Evolutionary conservation across 768 basidiomycete genomes (phyloP), one percentile per base, ranked within the genome.

Genomic region (Boletus speciosus): DNA sequence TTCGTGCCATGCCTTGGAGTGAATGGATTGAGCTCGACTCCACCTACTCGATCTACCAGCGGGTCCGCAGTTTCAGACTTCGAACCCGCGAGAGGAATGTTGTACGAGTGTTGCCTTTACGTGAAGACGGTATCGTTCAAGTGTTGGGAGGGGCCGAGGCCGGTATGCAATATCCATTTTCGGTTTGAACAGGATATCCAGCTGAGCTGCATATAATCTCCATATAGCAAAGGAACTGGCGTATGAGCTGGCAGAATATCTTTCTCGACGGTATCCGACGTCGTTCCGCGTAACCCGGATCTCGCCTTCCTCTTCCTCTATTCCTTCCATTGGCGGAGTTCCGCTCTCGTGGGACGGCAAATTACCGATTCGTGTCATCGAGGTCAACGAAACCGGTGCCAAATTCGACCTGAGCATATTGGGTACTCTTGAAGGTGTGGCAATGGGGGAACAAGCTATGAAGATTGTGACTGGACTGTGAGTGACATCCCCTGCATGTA

Each of bases 1-100:
- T 85, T 61, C 78, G 82, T 37, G 70, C 64, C 46, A 87, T 89
- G 85, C 73, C 73, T 9, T 90, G 83, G 82, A 76, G 78, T 38
- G 81, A 85, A 49, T 89, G 87, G 88, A 81, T 90, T 43, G 84
- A 88, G 72, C 74, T 88, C 32, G 88, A 88, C 66, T 75, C 78
- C 51, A 71, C 80, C 51, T 86, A 81, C 61, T 64, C 73, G 16
- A 60, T 65, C 19, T 85, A 82, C 62, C 79, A 86, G 62, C 71
- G 69, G 8, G 78, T 90, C 39, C 79, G 81, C 47, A 68, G 72
- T n/a, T 74, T 78, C 52, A 80, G 86, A 40, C 74, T 87, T 55
- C 42, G 49, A 9, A 81, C 77, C 12, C 78, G 81, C 48, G 81
- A 81, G 14, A 66, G 73, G 21, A 71, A 74, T 3, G 76, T 74